phyloP scores from a whole-genome alignment of 495 filamentous ascomycete species.

The Cenococcum geophilum region DNA sequence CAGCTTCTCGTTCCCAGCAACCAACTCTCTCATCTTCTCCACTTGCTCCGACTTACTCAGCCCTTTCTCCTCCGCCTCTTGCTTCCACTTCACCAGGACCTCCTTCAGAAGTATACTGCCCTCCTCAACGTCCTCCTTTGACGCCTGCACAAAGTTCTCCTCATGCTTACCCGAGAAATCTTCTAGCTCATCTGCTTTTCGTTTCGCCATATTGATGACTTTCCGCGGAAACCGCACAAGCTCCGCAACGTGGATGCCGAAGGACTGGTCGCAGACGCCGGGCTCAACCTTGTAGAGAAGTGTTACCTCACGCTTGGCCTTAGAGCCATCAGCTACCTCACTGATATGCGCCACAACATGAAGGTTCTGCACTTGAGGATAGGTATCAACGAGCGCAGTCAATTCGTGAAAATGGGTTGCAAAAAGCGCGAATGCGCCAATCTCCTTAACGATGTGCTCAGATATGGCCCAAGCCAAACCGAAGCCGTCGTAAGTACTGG shows the following conservation, averaged over 20 bases:
- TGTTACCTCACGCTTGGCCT: conserved; percentile 69
- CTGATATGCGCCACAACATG: conserved; percentile 95
- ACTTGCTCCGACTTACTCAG: conserved; percentile 76
- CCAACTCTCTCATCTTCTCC: conserved; percentile 69
- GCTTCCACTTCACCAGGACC: conserved; percentile 82
- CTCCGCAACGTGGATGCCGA: conserved; percentile 97
- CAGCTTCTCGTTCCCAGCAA: conserved; percentile 63
- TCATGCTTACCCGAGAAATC: conserved; percentile 81
- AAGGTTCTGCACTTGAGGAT: conserved; percentile 82
- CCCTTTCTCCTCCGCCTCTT: conserved; percentile 58
- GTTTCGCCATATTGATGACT: conserved; percentile 96
- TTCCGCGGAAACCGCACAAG: conserved; percentile 96
- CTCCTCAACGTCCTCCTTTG: conserved; percentile 81
- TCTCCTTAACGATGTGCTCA: conserved; percentile 93
- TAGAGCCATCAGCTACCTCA: conserved; percentile 41
- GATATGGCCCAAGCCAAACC: conserved; percentile 98
- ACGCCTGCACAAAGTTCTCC: conserved; percentile 50
- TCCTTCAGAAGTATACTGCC: conserved; percentile 84
- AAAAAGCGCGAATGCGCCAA: conserved; percentile 87
- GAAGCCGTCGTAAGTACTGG: conserved; percentile 97
- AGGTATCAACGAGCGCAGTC: conserved; percentile 77
- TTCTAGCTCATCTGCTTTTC: conserved; percentile 96
- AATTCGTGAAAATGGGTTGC: conserved; percentile 99
- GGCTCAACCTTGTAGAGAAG: conserved; percentile 93
- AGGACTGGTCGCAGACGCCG: conserved; percentile 92